Base-by-base conservation (phyloP, 2,329 filamentous ascomycete species). In the Paracamarosporium sp. region DNA sequence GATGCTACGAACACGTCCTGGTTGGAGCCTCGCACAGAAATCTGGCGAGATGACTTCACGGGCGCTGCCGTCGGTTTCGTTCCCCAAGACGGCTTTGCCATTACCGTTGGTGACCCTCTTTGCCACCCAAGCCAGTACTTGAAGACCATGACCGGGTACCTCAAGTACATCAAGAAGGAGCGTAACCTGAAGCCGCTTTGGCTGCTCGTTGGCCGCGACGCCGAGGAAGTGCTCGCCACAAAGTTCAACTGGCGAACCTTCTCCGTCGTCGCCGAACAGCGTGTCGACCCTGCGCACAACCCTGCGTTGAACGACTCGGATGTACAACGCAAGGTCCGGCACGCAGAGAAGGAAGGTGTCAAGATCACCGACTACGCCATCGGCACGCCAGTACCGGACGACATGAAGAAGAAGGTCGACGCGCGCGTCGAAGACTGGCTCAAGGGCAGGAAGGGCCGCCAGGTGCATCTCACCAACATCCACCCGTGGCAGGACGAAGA, bases 1-100 rank as follows among this genome's bases (percentile, higher is more conserved):
- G 93, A 97, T 76, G 92, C 93, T 1, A 93, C 92, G 47, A 96
- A 96, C 71, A 97, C 93, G 0, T 95, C 92, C 0, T 97, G 93
- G 92, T 85, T 95, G 7, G 93, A 97, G 74, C 90, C 93, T 6
- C 88, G 92, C 6, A 97, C 93, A 75, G 85, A 91, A 70, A 88
- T 96, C 56, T 97, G 92, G 92, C 88, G 93, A 28, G 92, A 97
- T 71, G 79, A 85, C 22, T 76, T 80, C 31, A 94, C 90, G 2
- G 93, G 93, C 47, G 93, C 93, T 0, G 93, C 93, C 5, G 84
- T 97, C 31, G 91, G 92, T 11, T 97, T 91, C 71, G 91, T 95
- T 1, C 86, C 87, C 44, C 87, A 90, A 63, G 87, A 87, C 68
- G 90, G 90, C 64, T 93, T 90, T 66, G 91, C 89, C 41, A 92